phyloP scores from a whole-genome alignment of 2,329 filamentous ascomycete species.

The Fusarium setosum region DNA sequence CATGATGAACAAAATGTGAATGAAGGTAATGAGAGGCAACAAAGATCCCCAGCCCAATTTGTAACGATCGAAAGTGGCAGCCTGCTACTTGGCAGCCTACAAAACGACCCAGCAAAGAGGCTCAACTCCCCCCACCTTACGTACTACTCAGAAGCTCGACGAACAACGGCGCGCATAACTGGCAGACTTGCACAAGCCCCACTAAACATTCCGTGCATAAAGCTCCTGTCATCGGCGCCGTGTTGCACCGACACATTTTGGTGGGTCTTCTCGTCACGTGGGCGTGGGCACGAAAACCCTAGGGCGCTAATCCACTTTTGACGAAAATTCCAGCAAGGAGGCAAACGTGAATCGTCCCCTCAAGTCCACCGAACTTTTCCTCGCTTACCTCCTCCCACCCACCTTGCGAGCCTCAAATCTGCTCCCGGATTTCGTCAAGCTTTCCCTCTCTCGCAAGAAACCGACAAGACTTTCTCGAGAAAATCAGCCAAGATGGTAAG shows the following conservation, averaged over 20 bases:
- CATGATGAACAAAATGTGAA: constrained; percentile 54
- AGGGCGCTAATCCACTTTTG: constrained; percentile 51
- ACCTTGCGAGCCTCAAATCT: constrained; percentile 66
- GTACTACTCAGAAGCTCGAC: constrained; percentile 20
- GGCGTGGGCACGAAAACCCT: constrained; percentile 51
- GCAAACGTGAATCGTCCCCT: constrained; percentile 49
- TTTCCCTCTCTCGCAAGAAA: constrained; percentile 60
- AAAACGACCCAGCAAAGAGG: constrained; percentile 19
- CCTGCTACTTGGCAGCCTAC: constrained; percentile 22
- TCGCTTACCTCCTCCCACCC: constrained; percentile 58
- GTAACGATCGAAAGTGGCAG: constrained; percentile 23
- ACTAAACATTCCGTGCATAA: constrained; percentile 33
- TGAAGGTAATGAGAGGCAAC: background rate
- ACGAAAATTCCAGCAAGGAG: constrained; percentile 52
- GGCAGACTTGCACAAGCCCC: constrained; percentile 25
- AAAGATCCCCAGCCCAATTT: constrained; percentile 3
- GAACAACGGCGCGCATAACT: constrained; percentile 32
- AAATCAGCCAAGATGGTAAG: constrained; percentile 79
- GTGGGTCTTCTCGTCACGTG: constrained; percentile 49
- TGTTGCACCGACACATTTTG: constrained; percentile 28
- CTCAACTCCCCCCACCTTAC: constrained; percentile 29
- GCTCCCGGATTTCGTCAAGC: constrained; percentile 66
- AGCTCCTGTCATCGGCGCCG: constrained; percentile 21
- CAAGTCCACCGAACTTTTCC: constrained; percentile 61
- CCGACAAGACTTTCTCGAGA: constrained; percentile 54